Evolutionary conservation across 148 eudicot species (phyloP).

Genomic region (Fagopyrum homotropicum): DNA sequence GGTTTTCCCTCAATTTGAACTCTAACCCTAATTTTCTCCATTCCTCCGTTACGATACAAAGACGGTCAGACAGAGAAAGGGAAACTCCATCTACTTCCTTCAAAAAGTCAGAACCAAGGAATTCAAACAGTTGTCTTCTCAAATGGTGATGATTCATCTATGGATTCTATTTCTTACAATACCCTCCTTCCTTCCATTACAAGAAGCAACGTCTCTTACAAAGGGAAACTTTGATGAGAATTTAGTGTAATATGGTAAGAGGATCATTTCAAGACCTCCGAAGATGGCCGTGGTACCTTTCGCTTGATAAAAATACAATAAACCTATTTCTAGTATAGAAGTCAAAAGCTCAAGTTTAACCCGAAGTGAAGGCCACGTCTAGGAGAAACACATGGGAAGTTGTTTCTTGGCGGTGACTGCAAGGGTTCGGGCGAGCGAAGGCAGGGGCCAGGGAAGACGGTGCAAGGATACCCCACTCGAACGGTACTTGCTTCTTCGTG

Average conservation of each 20-base stretch:
- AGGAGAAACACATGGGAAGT: no score
- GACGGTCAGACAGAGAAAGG: neutral
- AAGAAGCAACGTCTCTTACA: constrained; percentile 36
- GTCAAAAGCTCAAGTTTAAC: no score
- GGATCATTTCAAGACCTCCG: constrained; percentile 62
- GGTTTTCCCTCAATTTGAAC: no score
- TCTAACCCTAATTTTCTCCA: no score
- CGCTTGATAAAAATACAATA: constrained; percentile 55
- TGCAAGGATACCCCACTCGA: no score
- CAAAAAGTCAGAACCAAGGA: neutral
- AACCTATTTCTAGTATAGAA: no score
- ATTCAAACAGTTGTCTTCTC: neutral
- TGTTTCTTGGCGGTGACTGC: no score
- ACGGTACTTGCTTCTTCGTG: no score
- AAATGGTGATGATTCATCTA: constrained; percentile 2
- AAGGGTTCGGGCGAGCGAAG: no score
- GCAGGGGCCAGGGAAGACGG: no score
- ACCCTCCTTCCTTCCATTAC: constrained; percentile 18
- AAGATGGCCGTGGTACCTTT: constrained; percentile 84
- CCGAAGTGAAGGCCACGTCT: no score
- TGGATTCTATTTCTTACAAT: constrained; percentile 15
- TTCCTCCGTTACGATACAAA: constrained; percentile 1
- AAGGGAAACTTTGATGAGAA: constrained; percentile 44
- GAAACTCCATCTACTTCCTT: neutral
- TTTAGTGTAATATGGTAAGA: constrained; percentile 68